Conservation (phyloP, 139 green algal species). For the Chlorella sp. region DNA sequence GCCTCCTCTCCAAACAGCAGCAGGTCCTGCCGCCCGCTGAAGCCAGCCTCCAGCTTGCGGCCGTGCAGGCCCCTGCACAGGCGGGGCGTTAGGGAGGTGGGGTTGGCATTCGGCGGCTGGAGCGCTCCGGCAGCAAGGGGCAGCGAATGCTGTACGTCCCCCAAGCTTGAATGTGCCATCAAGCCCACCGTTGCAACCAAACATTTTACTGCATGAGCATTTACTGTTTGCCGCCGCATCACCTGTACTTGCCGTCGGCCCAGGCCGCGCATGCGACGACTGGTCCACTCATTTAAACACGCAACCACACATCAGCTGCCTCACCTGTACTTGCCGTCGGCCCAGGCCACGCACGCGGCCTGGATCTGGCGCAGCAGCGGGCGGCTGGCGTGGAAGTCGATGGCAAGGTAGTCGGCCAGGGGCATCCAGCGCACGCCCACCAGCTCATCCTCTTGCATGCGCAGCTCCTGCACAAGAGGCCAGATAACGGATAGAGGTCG, state of each 20-base stretch:
- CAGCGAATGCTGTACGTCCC: no score
- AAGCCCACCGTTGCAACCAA: no score
- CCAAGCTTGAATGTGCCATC: no score
- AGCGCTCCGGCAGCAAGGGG: no score
- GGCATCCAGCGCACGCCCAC: slow-evolving; percentile 70
- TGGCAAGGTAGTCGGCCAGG: slow-evolving; percentile 59
- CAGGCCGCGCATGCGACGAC: slow-evolving; percentile 25
- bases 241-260: slow-evolving; percentile 33
- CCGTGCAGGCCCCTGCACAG: slow-evolving; percentile 33
- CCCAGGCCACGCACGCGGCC: slow-evolving; percentile 22
- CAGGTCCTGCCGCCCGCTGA: slow-evolving; percentile 35
- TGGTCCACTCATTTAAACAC: no score
- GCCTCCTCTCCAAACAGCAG: slow-evolving; percentile 44
- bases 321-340: slow-evolving; percentile 31
- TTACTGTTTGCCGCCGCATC: not conserved
- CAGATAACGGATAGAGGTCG: slow-evolving; percentile 34
- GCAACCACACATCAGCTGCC: not conserved
- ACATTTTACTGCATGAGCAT: no score
- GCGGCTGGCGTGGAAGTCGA: slow-evolving; percentile 27
- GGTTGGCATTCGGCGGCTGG: no score
- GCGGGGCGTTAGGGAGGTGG: no score
- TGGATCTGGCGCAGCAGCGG: slow-evolving; percentile 30
- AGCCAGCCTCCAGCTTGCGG: slow-evolving; percentile 32
- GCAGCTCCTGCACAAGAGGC: slow-evolving; percentile 51
- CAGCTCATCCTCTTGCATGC: slow-evolving; percentile 66